These are phyloP conservation scores for Leccinum griseonigrum DNA, from an alignment of 1,284 basidiomycete genomes.

Conservation along the genomic window DNA sequence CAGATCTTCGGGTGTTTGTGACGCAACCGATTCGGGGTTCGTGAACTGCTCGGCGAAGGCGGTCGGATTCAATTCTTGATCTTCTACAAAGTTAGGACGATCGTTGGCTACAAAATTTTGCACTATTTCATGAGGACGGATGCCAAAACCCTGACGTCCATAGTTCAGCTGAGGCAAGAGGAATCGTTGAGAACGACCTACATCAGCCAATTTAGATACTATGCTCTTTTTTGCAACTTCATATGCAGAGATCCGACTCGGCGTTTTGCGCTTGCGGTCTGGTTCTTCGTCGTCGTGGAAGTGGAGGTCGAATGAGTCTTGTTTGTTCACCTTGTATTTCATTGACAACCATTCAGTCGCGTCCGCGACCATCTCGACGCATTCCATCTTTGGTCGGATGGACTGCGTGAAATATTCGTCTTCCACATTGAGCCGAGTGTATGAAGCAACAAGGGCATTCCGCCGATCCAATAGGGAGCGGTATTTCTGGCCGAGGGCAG, in stretches of 20 bases:
- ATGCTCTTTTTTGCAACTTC: conserved; percentile 82
- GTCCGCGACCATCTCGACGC: conserved; percentile 89
- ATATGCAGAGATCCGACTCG: conserved; percentile 84
- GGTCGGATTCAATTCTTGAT: conserved; percentile 70
- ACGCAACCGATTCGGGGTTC: conserved; percentile 60
- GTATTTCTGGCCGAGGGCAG: conserved; percentile 82
- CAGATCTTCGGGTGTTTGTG: conserved; percentile 59
- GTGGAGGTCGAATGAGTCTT: conserved; percentile 56
- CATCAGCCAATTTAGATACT: conserved; percentile 74
- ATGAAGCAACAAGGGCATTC: conserved; percentile 61
- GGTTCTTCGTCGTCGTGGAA: conserved; percentile 68
- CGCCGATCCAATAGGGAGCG: conserved; percentile 79
- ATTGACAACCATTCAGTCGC: conserved; percentile 89
- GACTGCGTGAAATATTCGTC: conserved; percentile 76
- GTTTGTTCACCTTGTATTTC: conserved; percentile 80
- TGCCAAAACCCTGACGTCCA: conserved; percentile 66
- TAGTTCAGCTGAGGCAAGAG: conserved; percentile 14
- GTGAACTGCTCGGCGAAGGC: conserved; percentile 76
- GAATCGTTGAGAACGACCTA: conserved; percentile 32
- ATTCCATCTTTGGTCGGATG: conserved; percentile 61
- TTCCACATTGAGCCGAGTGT: conserved; percentile 57
- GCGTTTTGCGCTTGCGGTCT: conserved; percentile 76
- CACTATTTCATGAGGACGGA: conserved; percentile 76
- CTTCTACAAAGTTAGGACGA: conserved; percentile 71
- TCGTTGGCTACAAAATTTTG: conserved; percentile 68